phyloP scores from a whole-genome alignment of 2,329 filamentous ascomycete species.

The Clonostachys solani region DNA sequence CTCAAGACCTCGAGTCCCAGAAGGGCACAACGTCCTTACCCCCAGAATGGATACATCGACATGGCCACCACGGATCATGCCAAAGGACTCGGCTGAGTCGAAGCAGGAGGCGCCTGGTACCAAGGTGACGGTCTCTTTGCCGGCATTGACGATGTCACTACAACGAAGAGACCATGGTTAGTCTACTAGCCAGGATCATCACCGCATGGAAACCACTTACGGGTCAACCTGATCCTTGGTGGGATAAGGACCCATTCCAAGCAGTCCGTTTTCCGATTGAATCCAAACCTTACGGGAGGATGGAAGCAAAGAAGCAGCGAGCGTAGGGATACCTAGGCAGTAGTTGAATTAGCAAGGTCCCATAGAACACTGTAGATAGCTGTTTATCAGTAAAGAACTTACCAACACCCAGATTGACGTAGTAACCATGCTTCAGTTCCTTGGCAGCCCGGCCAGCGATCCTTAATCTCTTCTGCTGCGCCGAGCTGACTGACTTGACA shows the following conservation, averaged over 20 bases:
- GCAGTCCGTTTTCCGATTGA: constrained; percentile 81
- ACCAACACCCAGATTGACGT: constrained; percentile 74
- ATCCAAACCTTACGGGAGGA: constrained; percentile 72
- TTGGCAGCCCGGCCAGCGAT: constrained; percentile 75
- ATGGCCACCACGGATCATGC: constrained; percentile 82
- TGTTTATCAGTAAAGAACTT: constrained; percentile 1
- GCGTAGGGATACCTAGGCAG: constrained; percentile 65
- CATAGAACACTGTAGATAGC: neutral
- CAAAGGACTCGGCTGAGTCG: constrained; percentile 77
- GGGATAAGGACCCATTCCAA: constrained; percentile 81
- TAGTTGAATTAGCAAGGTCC: constrained; percentile 13
- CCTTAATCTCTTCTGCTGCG: constrained; percentile 55
- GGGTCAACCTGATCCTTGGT: constrained; percentile 67
- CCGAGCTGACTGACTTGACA: constrained; percentile 24
- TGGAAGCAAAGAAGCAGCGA: constrained; percentile 75
- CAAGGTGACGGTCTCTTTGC: constrained; percentile 82
- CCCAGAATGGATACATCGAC: constrained; percentile 82
- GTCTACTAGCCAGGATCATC: neutral
- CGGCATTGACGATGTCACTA: constrained; percentile 76
- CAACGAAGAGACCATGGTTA: neutral
- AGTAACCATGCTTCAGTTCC: constrained; percentile 76
- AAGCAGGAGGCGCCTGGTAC: constrained; percentile 73
- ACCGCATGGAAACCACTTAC: constrained; percentile 15
- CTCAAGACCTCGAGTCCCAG: constrained; percentile 4
- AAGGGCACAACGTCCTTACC: constrained; percentile 20